These are phyloP conservation scores for Pichia norvegensis DNA, from an alignment of 1,139 yeast species.

Conservation along the genomic window DNA sequence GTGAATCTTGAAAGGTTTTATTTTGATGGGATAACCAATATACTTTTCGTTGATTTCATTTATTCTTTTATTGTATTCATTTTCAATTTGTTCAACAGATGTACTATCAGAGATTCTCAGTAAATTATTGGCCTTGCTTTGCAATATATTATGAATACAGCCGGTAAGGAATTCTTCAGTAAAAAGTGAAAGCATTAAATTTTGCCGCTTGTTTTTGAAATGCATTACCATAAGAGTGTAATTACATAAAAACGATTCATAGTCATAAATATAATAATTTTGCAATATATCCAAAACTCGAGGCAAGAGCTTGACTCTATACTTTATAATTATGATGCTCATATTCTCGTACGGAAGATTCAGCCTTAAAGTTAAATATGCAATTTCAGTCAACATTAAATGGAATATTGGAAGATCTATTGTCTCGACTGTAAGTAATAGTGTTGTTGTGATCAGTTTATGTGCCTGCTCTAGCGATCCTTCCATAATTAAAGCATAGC, in stretches of 20 bases:
- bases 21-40: neutral
- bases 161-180: neutral
- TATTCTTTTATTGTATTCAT: conserved; percentile 1
- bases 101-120: neutral
- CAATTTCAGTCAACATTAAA: conserved; percentile 1
- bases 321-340: conserved; percentile 1
- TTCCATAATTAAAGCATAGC: conserved; percentile 1
- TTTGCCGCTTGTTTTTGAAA: neutral
- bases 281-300: conserved; percentile 5
- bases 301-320: conserved; percentile 1
- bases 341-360: neutral
- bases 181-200: neutral
- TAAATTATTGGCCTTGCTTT: neutral
- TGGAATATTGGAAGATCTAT: conserved; percentile 2
- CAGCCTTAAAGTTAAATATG: conserved; percentile 4
- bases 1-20: neutral
- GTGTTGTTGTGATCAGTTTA: neutral
- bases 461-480: conserved; percentile 4
- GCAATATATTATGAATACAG: conserved; percentile 1
- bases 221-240: neutral
- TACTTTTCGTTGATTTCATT: neutral
- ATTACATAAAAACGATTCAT: conserved; percentile 7
- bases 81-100: neutral
- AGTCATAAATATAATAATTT: conserved; percentile 2
- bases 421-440: neutral